These are phyloP conservation scores for Narthecium ossifragum DNA, from an alignment of 106 monocot species.

Conservation along the genomic window DNA sequence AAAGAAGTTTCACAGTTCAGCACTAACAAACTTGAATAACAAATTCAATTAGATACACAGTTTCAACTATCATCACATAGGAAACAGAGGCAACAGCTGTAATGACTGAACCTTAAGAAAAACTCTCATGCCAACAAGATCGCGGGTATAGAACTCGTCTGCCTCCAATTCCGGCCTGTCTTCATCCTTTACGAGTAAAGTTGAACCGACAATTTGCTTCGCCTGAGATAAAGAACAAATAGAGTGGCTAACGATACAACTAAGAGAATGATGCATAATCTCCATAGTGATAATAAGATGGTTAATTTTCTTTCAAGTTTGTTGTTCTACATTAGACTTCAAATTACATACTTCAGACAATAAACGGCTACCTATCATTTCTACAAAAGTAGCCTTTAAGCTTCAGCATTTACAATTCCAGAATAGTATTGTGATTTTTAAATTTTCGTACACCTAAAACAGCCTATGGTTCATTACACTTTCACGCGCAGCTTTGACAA, in stretches of 20 bases:
- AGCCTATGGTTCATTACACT: neutral
- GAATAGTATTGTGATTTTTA: too few species aligned
- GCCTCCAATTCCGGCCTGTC: constrained; percentile 83
- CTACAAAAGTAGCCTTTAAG: neutral
- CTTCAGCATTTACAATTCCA: too few species aligned
- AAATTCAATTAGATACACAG: neutral
- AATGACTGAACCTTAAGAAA: constrained; percentile 63
- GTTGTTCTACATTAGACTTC: neutral
- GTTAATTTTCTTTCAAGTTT: too few species aligned
- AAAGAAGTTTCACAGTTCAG: neutral
- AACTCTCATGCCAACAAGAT: constrained; percentile 90
- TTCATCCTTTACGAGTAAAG: constrained; percentile 54
- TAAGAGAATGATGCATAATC: neutral
- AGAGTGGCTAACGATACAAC: neutral
- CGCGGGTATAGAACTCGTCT: constrained; percentile 76
- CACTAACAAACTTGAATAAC: neutral
- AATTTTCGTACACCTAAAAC: too few species aligned
- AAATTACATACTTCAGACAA: neutral
- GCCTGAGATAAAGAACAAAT: constrained; percentile 42
- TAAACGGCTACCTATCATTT: neutral
- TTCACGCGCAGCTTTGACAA: neutral
- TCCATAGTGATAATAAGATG: neutral
- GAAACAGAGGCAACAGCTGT: neutral
- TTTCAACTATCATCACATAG: neutral
- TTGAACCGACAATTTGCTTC: constrained; percentile 76